Evolutionary conservation across 2,329 filamentous ascomycete genomes (phyloP).

Genomic region (Talaromyces islandicus): DNA sequence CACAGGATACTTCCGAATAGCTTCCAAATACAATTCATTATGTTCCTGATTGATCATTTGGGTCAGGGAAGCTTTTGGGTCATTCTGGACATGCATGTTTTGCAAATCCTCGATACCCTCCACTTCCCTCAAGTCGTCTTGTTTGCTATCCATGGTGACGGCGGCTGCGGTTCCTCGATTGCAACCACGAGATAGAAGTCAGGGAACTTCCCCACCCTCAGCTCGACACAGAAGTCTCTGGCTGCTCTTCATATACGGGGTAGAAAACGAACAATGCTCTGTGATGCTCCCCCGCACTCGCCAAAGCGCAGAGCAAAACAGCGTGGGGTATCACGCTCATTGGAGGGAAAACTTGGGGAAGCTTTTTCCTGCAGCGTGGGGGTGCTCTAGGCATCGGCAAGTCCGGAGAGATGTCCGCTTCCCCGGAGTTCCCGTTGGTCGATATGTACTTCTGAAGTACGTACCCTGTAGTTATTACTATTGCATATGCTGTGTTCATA

Average conservation of each 20-base stretch:
- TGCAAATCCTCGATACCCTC: neutral
- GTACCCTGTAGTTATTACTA: too few species aligned
- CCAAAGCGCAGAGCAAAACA: neutral
- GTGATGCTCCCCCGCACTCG: neutral
- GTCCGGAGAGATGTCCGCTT: neutral
- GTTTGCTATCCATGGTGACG: neutral
- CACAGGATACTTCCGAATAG: slow-evolving; percentile 5
- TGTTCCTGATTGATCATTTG: slow-evolving; percentile 6
- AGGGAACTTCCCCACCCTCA: neutral
- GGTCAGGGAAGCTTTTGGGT: neutral
- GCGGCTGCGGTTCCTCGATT: neutral
- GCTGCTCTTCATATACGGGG: neutral
- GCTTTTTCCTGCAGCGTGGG: neutral
- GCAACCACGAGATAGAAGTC: neutral
- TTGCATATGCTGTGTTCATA: too few species aligned
- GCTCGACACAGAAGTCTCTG: neutral
- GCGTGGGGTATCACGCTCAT: neutral
- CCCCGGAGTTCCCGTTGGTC: neutral
- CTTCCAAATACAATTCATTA: slow-evolving; percentile 4
- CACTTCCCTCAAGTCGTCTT: neutral
- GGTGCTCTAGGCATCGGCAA: neutral
- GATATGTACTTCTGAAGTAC: neutral
- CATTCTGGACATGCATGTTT: neutral
- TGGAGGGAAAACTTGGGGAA: neutral
- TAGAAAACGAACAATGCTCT: neutral